Percentiles rank a stretch among this genome's conserved stretches.
These are phyloP conservation scores for Cyclotella kingstonii DNA, from an alignment of 108 stramenopile genomes.

Conservation along the genomic window DNA sequence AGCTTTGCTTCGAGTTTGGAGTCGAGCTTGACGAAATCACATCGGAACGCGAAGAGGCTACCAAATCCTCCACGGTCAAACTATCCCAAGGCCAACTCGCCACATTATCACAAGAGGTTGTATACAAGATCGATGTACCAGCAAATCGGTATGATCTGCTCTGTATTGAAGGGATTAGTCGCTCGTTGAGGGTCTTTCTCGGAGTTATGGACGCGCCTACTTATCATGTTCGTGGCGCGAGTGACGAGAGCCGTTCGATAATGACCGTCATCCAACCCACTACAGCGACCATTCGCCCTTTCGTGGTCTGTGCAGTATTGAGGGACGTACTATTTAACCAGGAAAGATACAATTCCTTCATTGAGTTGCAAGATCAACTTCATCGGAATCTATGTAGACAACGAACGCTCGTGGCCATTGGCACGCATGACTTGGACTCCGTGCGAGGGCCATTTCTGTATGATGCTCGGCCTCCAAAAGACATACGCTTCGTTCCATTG, in stretches of 20 bases:
- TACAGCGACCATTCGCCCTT: slow-evolving; percentile 91
- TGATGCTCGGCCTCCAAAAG: slow-evolving; percentile 81
- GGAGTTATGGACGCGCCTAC: slow-evolving; percentile 81
- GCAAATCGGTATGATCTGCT: slow-evolving; percentile 99
- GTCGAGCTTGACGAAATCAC: slow-evolving; percentile 99
- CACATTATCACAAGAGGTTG: slow-evolving; percentile 56
- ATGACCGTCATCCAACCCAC: slow-evolving; percentile 84
- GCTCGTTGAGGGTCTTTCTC: slow-evolving; percentile 91
- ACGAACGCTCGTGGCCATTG: slow-evolving; percentile 97
- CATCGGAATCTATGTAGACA: slow-evolving; percentile 98
- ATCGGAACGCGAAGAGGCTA: slow-evolving; percentile 87
- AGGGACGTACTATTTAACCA: slow-evolving; percentile 88
- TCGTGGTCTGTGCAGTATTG: slow-evolving; percentile 96
- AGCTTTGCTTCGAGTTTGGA: slow-evolving; percentile 99
- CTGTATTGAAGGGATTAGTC: slow-evolving; percentile 95
- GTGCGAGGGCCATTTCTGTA: slow-evolving; percentile 91
- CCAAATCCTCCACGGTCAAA: slow-evolving; percentile 66
- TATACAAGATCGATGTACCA: slow-evolving; percentile 99
- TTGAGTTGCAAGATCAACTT: slow-evolving; percentile 99
- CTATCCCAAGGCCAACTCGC: slow-evolving; percentile 57
- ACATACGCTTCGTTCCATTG: slow-evolving; percentile 94
- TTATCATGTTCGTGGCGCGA: slow-evolving; percentile 44
- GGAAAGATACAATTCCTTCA: slow-evolving; percentile 94
- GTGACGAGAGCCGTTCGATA: slow-evolving; percentile 19
- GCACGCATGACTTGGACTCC: slow-evolving; percentile 97